phyloP scores from a whole-genome alignment of 179 eudicot genomes.

The Nepenthes alata region DNA sequence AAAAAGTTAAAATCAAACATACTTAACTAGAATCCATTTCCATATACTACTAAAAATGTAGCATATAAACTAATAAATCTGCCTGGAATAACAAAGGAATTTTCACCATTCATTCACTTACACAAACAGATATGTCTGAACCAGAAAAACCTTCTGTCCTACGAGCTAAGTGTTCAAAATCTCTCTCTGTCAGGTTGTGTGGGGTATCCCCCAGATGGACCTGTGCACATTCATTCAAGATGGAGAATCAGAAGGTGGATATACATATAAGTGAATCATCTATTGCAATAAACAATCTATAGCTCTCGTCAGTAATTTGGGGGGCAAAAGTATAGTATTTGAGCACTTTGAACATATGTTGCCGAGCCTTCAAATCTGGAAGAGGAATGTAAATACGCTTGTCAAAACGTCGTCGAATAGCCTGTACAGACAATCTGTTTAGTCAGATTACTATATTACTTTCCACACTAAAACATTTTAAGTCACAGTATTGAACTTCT shows the following conservation, averaged over 20 bases:
- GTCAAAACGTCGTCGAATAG: conserved; percentile 90
- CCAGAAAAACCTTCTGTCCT: conserved; percentile 94
- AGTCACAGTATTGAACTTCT: neutral
- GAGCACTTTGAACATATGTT: conserved; percentile 87
- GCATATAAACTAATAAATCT: neutral
- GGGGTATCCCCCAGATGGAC: conserved; percentile 99
- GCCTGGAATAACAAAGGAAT: neutral
- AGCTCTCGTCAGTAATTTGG: neutral
- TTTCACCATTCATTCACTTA: conserved; percentile 27
- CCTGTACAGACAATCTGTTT: conserved; percentile 31
- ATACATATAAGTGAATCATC: no score
- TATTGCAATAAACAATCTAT: neutral
- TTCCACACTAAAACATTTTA: conserved; percentile 3
- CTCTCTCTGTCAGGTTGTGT: conserved; percentile 77
- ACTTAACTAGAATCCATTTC: neutral
- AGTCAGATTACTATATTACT: conserved; percentile 52
- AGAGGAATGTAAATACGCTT: conserved; percentile 98
- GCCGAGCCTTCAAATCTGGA: conserved; percentile 89
- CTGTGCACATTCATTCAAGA: conserved; percentile 21
- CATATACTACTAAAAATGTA: neutral
- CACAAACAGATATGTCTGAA: conserved; percentile 94
- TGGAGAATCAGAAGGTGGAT: neutral
- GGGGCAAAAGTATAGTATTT: neutral
- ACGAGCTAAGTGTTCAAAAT: conserved; percentile 65
- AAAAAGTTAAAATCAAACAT: neutral